These are phyloP conservation scores for Xylaria venustula DNA, from an alignment of 495 filamentous ascomycete species.

Conservation along the genomic window DNA sequence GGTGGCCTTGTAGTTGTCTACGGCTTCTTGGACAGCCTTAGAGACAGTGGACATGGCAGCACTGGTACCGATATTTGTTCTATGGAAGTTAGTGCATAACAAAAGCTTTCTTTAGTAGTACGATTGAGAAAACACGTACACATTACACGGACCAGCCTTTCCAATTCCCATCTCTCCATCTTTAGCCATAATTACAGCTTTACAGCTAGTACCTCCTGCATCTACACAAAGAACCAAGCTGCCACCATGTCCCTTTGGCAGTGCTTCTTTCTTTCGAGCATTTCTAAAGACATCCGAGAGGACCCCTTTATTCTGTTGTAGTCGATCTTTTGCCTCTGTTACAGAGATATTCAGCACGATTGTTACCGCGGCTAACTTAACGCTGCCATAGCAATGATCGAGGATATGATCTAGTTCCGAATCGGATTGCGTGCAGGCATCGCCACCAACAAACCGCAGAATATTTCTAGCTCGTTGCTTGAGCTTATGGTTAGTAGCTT, in stretches of 20 bases:
- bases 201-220: conserved; percentile 39
- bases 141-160: conserved; percentile 36
- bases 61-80: conserved; percentile 26
- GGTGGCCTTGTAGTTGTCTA: conserved; percentile 15
- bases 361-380: conserved; percentile 37
- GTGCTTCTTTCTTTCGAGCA: background rate
- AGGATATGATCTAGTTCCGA: conserved; percentile 31
- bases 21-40: conserved; percentile 18
- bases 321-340: conserved; percentile 18
- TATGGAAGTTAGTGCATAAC: conserved; percentile 7
- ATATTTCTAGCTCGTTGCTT: conserved; percentile 39
- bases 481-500: conserved; percentile 40
- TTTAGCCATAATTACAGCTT: conserved; percentile 27
- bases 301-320: conserved; percentile 28
- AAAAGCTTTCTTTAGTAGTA: background rate
- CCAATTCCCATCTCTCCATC: conserved; percentile 19
- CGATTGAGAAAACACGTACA: conserved; percentile 23
- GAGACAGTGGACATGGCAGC: conserved; percentile 30
- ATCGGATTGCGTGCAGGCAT: conserved; percentile 18
- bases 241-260: background rate
- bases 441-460: conserved; percentile 25
- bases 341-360: conserved; percentile 28
- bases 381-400: conserved; percentile 25
- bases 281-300: conserved; percentile 26
- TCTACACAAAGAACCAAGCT: conserved; percentile 38